Evolutionary conservation across 257 asterid species (phyloP).

Genomic region (Nyctanthes arbortristis): DNA sequence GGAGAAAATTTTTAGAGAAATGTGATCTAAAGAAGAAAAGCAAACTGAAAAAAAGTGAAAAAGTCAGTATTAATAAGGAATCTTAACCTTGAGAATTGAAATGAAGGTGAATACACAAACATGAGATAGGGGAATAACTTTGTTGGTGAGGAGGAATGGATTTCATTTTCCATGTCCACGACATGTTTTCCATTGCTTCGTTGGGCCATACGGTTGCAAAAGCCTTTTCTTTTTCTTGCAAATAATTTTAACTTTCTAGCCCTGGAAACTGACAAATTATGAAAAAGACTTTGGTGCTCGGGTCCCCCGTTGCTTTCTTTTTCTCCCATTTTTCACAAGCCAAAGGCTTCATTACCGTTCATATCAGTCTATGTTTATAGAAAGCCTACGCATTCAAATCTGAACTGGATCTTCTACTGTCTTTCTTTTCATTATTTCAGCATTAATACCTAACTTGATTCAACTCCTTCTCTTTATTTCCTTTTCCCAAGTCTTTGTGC

Average conservation of each 20-base stretch:
- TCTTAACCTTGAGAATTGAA: conserved; percentile 13
- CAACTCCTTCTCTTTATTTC: neutral
- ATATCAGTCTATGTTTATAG: neutral
- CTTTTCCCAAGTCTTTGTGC: neutral
- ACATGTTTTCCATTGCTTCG: conserved; percentile 38
- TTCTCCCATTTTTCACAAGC: conserved; percentile 1
- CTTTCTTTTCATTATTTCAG: conserved; percentile 10
- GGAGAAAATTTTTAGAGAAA: conserved; percentile 1
- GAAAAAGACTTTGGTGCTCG: conserved; percentile 5
- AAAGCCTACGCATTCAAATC: conserved; percentile 5
- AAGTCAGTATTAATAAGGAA: conserved; percentile 20
- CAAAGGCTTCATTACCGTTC: neutral
- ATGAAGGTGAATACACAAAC: neutral
- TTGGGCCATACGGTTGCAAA: conserved; percentile 35
- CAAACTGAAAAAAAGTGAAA: conserved; percentile 3
- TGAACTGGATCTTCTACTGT: neutral
- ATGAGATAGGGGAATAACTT: conserved; percentile 12
- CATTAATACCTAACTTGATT: conserved; percentile 8
- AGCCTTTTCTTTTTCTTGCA: conserved; percentile 33
- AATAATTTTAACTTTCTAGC: conserved; percentile 17
- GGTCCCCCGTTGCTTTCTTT: conserved; percentile 19
- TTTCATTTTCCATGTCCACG: conserved; percentile 35
- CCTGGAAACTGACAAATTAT: conserved; percentile 22
- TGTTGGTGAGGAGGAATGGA: conserved; percentile 14
- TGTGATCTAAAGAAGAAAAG: conserved; percentile 1